Evolutionary conservation across 768 basidiomycete species (phyloP).

Genomic region (Termitomyces sp.): DNA sequence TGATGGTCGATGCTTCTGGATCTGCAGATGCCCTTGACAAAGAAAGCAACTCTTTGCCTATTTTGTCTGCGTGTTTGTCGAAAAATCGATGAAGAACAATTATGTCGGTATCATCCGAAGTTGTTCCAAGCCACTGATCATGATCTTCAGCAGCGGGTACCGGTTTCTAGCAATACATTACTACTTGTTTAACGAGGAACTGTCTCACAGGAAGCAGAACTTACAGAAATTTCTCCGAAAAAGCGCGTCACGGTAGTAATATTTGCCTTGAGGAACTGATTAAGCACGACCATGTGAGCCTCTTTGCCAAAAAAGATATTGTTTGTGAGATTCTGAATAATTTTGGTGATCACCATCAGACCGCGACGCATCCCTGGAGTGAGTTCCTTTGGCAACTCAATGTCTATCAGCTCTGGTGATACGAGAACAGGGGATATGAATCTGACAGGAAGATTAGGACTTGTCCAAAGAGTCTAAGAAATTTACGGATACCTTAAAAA

Average conservation of each 20-base stretch:
- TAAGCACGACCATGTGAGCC: conserved; percentile 77
- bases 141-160: conserved; percentile 43
- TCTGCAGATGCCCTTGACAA: conserved; percentile 57
- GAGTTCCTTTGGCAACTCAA: conserved; percentile 69
- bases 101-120: conserved; percentile 79
- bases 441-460: conserved; percentile 31
- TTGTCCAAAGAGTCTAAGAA: neutral
- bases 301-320: conserved; percentile 94
- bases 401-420: conserved; percentile 78
- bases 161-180: conserved; percentile 30
- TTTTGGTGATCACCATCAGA: conserved; percentile 83
- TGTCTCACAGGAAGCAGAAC: conserved; percentile 15
- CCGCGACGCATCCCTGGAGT: conserved; percentile 63
- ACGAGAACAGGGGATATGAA: conserved; percentile 93
- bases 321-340: conserved; percentile 91
- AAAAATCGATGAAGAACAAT: conserved; percentile 84
- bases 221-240: conserved; percentile 70
- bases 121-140: conserved; percentile 73
- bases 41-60: conserved; percentile 83
- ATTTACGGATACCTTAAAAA: conserved; percentile 62
- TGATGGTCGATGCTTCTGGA: conserved; percentile 50
- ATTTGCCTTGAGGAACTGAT: conserved; percentile 68
- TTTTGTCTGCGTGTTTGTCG: conserved; percentile 80
- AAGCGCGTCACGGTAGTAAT: conserved; percentile 74
- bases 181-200: neutral